Percentiles rank a stretch among this genome's conserved stretches.
These are phyloP conservation scores for Phellinidium pouzarii DNA, from an alignment of 1,284 basidiomycete genomes.

Conservation along the genomic window DNA sequence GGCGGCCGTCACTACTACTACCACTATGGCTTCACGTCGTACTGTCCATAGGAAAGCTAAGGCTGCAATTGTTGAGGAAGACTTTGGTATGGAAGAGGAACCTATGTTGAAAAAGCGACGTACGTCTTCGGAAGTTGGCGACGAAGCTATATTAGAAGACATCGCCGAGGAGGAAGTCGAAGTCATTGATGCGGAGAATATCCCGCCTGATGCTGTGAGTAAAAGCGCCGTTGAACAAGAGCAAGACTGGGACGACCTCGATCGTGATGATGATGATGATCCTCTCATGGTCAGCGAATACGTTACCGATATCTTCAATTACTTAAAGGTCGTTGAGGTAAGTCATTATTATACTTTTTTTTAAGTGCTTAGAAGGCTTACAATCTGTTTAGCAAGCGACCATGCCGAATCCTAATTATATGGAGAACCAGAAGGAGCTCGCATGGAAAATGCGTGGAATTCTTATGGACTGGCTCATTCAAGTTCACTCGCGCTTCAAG, in stretches of 20 bases:
- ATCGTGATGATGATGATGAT: slow-evolving; percentile 90
- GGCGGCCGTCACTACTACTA: slow-evolving; percentile 24
- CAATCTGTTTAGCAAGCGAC: slow-evolving; percentile 52
- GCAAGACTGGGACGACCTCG: slow-evolving; percentile 81
- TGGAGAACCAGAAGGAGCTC: slow-evolving; percentile 85
- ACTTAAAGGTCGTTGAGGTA: slow-evolving; percentile 77
- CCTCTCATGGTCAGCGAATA: slow-evolving; percentile 97
- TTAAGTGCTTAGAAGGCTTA: slow-evolving; percentile 10
- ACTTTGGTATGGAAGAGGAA: slow-evolving; percentile 34
- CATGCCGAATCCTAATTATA: slow-evolving; percentile 86
- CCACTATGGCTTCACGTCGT: slow-evolving; percentile 26
- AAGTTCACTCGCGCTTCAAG: slow-evolving; percentile 91
- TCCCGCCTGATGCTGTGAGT: slow-evolving; percentile 32
- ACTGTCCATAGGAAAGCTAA: slow-evolving; percentile 24
- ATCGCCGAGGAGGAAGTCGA: slow-evolving; percentile 25
- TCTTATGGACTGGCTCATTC: slow-evolving; percentile 95
- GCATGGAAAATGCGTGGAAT: slow-evolving; percentile 94
- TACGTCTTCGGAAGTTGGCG: slow-evolving; percentile 62
- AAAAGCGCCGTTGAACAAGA: slow-evolving; percentile 36
- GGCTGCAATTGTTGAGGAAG: slow-evolving; percentile 26
- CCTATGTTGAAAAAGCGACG: slow-evolving; percentile 61
- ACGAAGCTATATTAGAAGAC: slow-evolving; percentile 37
- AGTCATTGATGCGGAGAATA: slow-evolving; percentile 26
- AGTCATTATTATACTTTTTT: slow-evolving; percentile 16
- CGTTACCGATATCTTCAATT: slow-evolving; percentile 89